These are phyloP conservation scores for Papiliotrema fonsecae DNA, from an alignment of 1,284 basidiomycete species.

Conservation along the genomic window DNA sequence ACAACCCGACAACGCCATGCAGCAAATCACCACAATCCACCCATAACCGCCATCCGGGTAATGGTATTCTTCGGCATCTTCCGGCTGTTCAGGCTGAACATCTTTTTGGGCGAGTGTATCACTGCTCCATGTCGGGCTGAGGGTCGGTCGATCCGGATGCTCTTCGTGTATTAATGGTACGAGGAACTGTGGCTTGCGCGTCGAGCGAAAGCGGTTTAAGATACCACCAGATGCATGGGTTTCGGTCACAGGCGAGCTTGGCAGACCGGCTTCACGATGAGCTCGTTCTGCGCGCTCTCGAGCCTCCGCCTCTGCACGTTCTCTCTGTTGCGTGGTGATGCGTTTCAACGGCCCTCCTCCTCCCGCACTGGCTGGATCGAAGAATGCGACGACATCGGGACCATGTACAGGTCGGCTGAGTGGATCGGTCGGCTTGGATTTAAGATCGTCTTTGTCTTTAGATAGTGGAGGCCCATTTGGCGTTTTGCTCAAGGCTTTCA, in stretches of 20 bases:
- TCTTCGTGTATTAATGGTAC: conserved; percentile 10
- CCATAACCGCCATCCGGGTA: conserved; percentile 39
- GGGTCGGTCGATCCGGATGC: not conserved
- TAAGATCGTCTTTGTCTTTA: not conserved
- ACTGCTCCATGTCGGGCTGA: not conserved
- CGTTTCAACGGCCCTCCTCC: conserved; percentile 34
- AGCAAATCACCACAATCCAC: conserved; percentile 35
- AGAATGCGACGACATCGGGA: conserved; percentile 27
- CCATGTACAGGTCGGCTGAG: conserved; percentile 1
- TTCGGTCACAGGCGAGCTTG: not conserved
- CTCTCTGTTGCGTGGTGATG: conserved; percentile 28
- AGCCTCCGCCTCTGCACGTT: conserved; percentile 18
- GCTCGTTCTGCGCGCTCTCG: conserved; percentile 10
- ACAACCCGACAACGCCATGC: conserved; percentile 24
- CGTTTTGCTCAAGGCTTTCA: too few species aligned
- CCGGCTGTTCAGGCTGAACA: not conserved
- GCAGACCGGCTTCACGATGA: conserved; percentile 7
- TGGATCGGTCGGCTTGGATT: not conserved
- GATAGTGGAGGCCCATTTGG: not conserved
- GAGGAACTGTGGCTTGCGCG: conserved; percentile 4
- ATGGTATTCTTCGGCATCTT: conserved; percentile 10
- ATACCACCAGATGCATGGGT: conserved; percentile 6
- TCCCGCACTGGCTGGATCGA: conserved; percentile 34
- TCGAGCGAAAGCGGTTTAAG: conserved; percentile 12
- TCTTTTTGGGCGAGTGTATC: not conserved